Evolutionary conservation across 2,329 filamentous ascomycete genomes (phyloP), one percentile per base, ranked within the genome.

Genomic region (Hypoxylon sp.): DNA sequence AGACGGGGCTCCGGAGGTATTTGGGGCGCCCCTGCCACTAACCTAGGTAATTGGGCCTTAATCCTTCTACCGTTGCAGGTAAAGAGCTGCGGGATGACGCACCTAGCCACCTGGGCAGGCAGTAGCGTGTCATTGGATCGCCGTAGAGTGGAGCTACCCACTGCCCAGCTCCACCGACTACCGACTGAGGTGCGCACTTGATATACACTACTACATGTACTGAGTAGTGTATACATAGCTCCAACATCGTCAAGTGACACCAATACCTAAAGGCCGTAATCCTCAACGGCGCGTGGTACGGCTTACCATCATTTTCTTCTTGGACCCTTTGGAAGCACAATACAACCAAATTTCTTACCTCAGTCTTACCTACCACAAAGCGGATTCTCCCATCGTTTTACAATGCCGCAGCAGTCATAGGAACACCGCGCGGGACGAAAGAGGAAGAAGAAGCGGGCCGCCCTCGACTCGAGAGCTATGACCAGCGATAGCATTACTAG

Each of bases 391-490:
- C 56, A 40, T 40, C 25, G 31, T 35, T 51, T 60, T 56, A 66
- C 62, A 30, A 76, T 74, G 74, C 37, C 71, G 66, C 61, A 55
- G 14, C 54, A 17, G 55, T 46, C 27, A 13, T 71, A 71, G 72
- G 71, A 67, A 37, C 30, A 67, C 58, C 67, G 69, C 44, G 69
- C 48, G 65, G 69, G 64, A 68, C 63, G 61, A 72, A 66, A 62
- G 60, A 64, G 40, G 40, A 67, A 50, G 50, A 69, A 60, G 50
- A 69, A 60, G 72, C 60, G 20, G 61, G 48, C 55, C 57, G 44
- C 25, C 31, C 33, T 66, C 54, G 48, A 66, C 46, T 50, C 55
- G 56, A 50, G 42, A 67, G 67, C 61, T 68, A 72, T 73, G 64
- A 70, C 64, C 49, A 64, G 60, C 63, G 66, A 66, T 65, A 67